Percentiles rank a stretch among this genome's conserved stretches.
Conservation (phyloP, 306 rosid genomes). For the Rosa rugosa region DNA sequence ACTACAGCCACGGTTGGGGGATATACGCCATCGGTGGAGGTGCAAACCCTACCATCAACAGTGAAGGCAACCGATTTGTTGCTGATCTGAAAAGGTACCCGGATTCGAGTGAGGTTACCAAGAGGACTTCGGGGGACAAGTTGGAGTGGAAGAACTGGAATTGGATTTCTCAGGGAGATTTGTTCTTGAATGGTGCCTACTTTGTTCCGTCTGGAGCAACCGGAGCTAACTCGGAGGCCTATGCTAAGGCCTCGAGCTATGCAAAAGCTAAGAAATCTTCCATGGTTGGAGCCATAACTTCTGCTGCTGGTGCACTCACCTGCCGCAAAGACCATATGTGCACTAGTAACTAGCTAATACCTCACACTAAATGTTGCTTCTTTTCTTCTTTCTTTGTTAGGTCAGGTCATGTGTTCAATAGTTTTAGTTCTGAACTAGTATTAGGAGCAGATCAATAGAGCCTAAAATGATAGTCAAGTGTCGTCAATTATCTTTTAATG, state of each 20-base stretch:
- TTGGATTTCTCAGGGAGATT: neutral
- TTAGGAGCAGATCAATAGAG: neutral
- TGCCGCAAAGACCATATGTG: neutral
- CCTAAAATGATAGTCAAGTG: neutral
- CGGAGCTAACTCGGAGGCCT: neutral
- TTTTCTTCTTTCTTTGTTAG: no score
- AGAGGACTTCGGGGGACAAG: neutral
- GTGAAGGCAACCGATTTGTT: neutral
- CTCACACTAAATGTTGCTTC: neutral
- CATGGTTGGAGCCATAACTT: neutral
- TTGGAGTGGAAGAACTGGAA: neutral
- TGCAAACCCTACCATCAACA: neutral
- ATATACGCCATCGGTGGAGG: neutral
- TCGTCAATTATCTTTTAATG: neutral
- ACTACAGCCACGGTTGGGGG: neutral
- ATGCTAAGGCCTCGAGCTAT: neutral
- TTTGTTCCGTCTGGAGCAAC: neutral
- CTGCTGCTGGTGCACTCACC: neutral
- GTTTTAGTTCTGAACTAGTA: neutral
- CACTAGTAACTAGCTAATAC: neutral
- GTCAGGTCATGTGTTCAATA: neutral
- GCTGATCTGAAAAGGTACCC: neutral
- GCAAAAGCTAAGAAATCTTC: neutral
- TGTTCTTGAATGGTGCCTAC: neutral
- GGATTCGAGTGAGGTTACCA: neutral